Base-by-base conservation (phyloP, 495 filamentous ascomycete genomes). In the Aspergillus egyptiacus region DNA sequence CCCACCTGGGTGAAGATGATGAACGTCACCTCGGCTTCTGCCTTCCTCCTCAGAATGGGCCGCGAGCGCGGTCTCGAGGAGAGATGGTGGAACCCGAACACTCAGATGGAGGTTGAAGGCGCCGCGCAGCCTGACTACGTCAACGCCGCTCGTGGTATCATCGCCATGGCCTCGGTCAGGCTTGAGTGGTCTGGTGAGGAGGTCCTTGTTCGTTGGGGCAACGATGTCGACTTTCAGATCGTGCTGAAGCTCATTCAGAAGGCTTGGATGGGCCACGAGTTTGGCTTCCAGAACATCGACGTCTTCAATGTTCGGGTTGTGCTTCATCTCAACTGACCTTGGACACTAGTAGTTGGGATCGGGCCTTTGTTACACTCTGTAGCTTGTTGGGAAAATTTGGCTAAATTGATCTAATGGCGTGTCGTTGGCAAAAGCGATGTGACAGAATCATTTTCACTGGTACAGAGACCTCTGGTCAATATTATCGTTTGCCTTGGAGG, bases 291-390 rank as follows among this genome's bases (percentile, higher is more conserved):
- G 23, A 10, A n/a, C 2, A 25, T 31, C 8, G 32, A 50, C 8
- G n/a, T 9, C 0, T 50, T 53, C n/a, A 38, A 51, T 43, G 39
- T 58, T 17, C 14, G 22, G 13, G 51, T 58, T 22, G 23, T 40
- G 11, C 41, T 58, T 25, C 51, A 58, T 34, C n/a, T n/a, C n/a
- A n/a, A n/a, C n/a, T n/a, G n/a, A n/a, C n/a, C 6, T 48, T 11
- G 19, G 43, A 15, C 8, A 27, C 6, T 25, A 40, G 19, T 27
- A 31, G 28, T 6, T 31, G 4, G n/a, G n/a, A n/a, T n/a, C n/a
- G n/a, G n/a, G n/a, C n/a, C n/a, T n/a, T n/a, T n/a, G n/a, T n/a
- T n/a, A n/a, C n/a, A n/a, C n/a, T 28, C 10, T 11, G 30, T n/a
- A 3, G 30, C 17, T 37, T 20, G 17, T 37, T 14, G 18, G 35